Percentiles rank a stretch among this genome's conserved stretches.
phyloP scores from a whole-genome alignment of 2,329 filamentous ascomycete species.

The Zalaria obscura region DNA sequence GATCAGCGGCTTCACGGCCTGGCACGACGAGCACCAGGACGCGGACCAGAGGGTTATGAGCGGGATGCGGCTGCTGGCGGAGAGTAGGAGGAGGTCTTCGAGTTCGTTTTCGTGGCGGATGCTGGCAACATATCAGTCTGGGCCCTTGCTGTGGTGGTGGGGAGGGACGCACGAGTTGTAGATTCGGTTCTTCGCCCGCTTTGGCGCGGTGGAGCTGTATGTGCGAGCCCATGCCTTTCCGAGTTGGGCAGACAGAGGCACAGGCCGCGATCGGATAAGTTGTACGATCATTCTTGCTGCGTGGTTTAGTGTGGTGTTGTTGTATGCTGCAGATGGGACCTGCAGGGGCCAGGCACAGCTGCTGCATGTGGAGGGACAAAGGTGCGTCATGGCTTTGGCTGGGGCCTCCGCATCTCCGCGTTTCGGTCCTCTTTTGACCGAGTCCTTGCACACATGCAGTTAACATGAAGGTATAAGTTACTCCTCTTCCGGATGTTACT shows the following conservation, averaged over 20 bases:
- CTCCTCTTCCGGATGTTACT: no score
- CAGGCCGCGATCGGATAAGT: not conserved
- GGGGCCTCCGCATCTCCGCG: not conserved
- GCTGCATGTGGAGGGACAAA: no score
- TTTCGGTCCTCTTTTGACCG: not conserved
- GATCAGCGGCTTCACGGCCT: slow-evolving; percentile 27
- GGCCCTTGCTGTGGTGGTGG: not conserved
- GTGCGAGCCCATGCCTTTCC: not conserved
- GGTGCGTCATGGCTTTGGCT: no score
- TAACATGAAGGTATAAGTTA: no score
- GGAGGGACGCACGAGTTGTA: slow-evolving; percentile 5
- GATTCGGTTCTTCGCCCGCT: slow-evolving; percentile 6
- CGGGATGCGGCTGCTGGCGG: slow-evolving; percentile 27
- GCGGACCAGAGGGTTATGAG: slow-evolving; percentile 37
- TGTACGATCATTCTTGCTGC: not conserved
- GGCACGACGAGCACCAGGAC: slow-evolving; percentile 31
- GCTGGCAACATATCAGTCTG: slow-evolving; percentile 9
- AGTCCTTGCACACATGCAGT: not conserved
- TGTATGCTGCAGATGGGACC: not conserved
- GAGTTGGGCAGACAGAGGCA: not conserved
- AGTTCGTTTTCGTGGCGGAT: slow-evolving; percentile 33
- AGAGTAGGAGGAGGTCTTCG: slow-evolving; percentile 32
- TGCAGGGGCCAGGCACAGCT: not conserved
- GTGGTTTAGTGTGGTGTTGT: not conserved
- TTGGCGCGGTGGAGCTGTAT: slow-evolving; percentile 6